A percentile compares a stretch with the other conserved stretches of the same genome.
These are phyloP conservation scores for Akebia trifoliata DNA, from an alignment of 164 flowering plant genomes.

Conservation along the genomic window DNA sequence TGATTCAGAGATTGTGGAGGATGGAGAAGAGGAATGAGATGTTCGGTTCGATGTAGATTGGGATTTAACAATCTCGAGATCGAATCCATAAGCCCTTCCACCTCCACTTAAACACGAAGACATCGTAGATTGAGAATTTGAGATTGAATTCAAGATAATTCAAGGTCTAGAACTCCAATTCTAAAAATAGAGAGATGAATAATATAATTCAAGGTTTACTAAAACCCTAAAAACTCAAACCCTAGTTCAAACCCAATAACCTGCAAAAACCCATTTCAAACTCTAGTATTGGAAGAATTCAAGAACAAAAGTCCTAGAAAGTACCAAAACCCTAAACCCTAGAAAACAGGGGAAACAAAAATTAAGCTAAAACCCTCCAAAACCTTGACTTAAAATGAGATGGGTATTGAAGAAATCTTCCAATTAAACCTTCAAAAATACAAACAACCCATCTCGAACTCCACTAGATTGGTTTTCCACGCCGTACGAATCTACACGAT, in stretches of 20 bases:
- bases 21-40: conserved; percentile 64
- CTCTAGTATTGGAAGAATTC: too few relatives aligned
- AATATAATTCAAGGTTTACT: conserved; percentile 1
- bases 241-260: too few relatives aligned
- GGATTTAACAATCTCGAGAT: conserved; percentile 61
- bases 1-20: conserved; percentile 74
- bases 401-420: background rate
- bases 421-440: background rate
- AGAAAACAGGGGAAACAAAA: conserved; percentile 2
- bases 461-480: too few relatives aligned
- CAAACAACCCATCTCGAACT: background rate
- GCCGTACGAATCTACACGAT: too few relatives aligned
- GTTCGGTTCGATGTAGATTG: conserved; percentile 42
- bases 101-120: conserved; percentile 73
- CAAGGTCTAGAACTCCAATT: background rate
- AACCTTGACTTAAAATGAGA: background rate
- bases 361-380: background rate
- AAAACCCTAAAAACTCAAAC: background rate
- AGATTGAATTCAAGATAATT: background rate
- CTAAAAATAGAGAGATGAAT: too few relatives aligned
- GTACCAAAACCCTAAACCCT: conserved; percentile 1
- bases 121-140: too few relatives aligned
- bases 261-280: too few relatives aligned
- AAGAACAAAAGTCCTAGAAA: too few relatives aligned
- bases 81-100: conserved; percentile 55